phyloP scores from a whole-genome alignment of 1,284 basidiomycete genomes.

The Ustilago loliicola region DNA sequence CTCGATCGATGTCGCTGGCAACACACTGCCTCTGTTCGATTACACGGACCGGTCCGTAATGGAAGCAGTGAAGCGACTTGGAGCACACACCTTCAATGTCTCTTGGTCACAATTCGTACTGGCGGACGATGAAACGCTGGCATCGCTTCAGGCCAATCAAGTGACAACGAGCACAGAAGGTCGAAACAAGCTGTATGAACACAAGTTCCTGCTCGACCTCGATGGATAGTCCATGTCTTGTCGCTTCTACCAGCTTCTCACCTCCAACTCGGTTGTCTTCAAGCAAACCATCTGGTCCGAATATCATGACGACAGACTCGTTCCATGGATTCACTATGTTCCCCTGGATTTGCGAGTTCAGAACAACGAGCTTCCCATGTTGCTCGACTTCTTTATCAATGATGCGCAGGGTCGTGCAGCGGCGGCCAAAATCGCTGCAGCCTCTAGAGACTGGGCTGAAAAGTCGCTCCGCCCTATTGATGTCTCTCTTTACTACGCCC shows the following conservation, averaged over 20 bases:
- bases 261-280: slow-evolving; percentile 35
- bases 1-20: slow-evolving; percentile 31
- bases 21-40: slow-evolving; percentile 40
- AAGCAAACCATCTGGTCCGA: slow-evolving; percentile 52
- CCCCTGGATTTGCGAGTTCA: slow-evolving; percentile 34
- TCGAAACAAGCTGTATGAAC: slow-evolving; percentile 9
- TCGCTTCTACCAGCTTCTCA: slow-evolving; percentile 43
- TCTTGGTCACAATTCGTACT: slow-evolving; percentile 16
- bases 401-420: slow-evolving; percentile 23
- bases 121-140: slow-evolving; percentile 15
- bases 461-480: slow-evolving; percentile 34
- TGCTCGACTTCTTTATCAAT: slow-evolving; percentile 44
- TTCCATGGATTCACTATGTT: slow-evolving; percentile 47
- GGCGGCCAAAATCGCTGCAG: slow-evolving; percentile 29
- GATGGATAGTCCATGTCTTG: slow-evolving; percentile 50
- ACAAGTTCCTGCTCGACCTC: slow-evolving; percentile 34
- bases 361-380: slow-evolving; percentile 36
- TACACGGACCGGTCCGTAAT: slow-evolving; percentile 21
- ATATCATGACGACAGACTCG: slow-evolving; percentile 41
- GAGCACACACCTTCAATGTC: slow-evolving; percentile 24
- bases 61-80: slow-evolving; percentile 28
- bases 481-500: slow-evolving; percentile 33
- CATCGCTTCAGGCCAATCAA: slow-evolving; percentile 20
- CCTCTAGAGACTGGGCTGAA: slow-evolving; percentile 27
- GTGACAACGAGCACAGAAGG: slow-evolving; percentile 15